Evolutionary conservation across 257 asterid species (phyloP).

Genomic region (Osmanthus fragrans): DNA sequence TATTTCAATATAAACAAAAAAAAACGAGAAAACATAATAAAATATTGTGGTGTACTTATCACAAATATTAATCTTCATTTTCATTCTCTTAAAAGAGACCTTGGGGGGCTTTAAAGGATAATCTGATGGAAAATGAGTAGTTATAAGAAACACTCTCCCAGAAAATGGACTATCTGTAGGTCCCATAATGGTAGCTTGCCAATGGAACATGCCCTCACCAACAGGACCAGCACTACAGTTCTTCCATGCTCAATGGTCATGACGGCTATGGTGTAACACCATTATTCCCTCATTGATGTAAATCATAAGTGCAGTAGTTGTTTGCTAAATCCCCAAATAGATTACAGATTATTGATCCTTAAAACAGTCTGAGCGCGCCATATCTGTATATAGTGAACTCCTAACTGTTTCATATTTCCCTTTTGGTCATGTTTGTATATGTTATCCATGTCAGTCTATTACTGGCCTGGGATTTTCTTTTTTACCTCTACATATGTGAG

Average conservation of each 20-base stretch:
- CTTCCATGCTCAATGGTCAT: neutral
- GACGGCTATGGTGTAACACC: neutral
- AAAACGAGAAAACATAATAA: too few relatives aligned
- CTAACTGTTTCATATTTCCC: neutral
- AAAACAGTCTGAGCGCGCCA: neutral
- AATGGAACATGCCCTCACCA: too few relatives aligned
- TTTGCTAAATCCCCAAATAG: neutral
- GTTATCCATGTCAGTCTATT: neutral
- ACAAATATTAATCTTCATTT: too few relatives aligned
- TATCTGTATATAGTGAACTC: neutral
- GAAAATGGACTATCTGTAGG: too few relatives aligned
- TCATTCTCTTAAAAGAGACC: too few relatives aligned
- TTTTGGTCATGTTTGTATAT: neutral
- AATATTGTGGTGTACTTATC: too few relatives aligned
- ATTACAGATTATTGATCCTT: neutral
- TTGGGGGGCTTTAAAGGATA: too few relatives aligned
- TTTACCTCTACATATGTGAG: neutral
- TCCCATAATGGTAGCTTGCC: too few relatives aligned
- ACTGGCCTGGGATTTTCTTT: slow-evolving; percentile 1
- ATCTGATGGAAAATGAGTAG: too few relatives aligned
- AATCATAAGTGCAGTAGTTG: neutral
- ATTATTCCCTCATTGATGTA: neutral
- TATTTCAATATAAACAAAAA: too few relatives aligned
- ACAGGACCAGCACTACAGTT: neutral
- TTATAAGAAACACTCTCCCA: too few relatives aligned